Percentiles rank a stretch among this genome's conserved stretches.
Conservation (phyloP, 2,329 filamentous ascomycete species). For the Neophaeococcomyces aloes region DNA sequence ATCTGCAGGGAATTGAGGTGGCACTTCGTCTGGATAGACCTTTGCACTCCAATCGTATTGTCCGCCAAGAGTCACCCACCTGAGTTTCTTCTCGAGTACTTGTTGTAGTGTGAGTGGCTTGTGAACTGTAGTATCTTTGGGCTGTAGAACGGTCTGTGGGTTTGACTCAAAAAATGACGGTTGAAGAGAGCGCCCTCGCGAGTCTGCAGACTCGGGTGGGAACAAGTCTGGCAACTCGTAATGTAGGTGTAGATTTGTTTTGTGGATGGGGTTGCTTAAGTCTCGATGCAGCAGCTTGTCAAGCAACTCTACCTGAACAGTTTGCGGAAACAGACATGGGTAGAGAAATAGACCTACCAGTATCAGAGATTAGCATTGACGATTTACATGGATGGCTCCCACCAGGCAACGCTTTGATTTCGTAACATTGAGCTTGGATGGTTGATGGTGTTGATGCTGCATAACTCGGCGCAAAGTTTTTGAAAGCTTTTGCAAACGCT, state of each 20-base stretch:
- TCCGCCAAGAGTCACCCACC: constrained; percentile 89
- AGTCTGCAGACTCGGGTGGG: constrained; percentile 7
- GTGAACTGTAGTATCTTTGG: constrained; percentile 65
- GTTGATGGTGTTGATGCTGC: constrained; percentile 30
- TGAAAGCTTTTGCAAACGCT: background rate
- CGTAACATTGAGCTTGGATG: constrained; percentile 33
- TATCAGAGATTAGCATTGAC: constrained; percentile 9
- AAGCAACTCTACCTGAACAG: constrained; percentile 59
- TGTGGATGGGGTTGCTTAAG: constrained; percentile 60
- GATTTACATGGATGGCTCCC: constrained; percentile 24
- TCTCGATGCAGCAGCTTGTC: constrained; percentile 67
- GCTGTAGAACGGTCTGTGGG: constrained; percentile 30
- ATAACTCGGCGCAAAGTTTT: background rate
- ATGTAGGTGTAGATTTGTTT: constrained; percentile 84
- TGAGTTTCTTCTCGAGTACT: constrained; percentile 67
- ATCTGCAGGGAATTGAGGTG: constrained; percentile 65
- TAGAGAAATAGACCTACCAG: constrained; percentile 63
- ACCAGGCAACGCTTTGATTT: constrained; percentile 61
- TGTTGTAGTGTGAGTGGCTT: constrained; percentile 59
- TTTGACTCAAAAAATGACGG: constrained; percentile 47
- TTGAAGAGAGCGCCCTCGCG: background rate
- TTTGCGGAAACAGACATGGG: constrained; percentile 60
- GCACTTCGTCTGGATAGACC: constrained; percentile 57
- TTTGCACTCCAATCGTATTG: constrained; percentile 96
- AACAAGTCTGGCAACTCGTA: constrained; percentile 58